Evolutionary conservation across 2,329 filamentous ascomycete genomes (phyloP), one percentile per base, ranked within the genome.

Genomic region (Botryotinia calthae): DNA sequence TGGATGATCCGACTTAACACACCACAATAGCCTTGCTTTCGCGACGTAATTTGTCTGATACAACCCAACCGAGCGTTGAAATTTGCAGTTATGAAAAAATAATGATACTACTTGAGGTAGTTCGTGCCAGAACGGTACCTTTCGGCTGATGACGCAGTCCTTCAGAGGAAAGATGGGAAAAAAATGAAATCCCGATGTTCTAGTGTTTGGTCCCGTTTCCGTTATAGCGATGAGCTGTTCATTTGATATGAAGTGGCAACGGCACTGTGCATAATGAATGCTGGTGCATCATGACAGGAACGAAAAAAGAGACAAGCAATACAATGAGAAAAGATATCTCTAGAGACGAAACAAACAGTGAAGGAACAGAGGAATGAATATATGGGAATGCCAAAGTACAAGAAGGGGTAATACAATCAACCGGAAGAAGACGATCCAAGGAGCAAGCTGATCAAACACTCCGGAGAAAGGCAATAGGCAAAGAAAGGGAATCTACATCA

Each of bases 31-130:
- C 66, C 44, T 54, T 68, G 58, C 31, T 69, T 72, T 62, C 46
- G 62, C 42, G 65, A 72, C 71, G 37, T 54, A 44, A 28, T 28
- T 22, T 51, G 71, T 70, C 51, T 63, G 65, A 72, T 62, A 37
- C 16, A 42, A 56, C 22, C 37, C 25, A 61, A 63, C 44, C 46
- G 58, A 70, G 71, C 46, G 34, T 48, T 46, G 31, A 22, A 51
- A 6, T 44, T 22, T 59, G 22, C 25, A 34, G 34, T 34, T 40
- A 16, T 10, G 18, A 67, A 31, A n/a, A n/a, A 40, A 56, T 25
- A 25, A 28, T 16, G 34, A 44, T 20, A 40, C n/a, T 72, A 48
- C 37, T 67, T 48, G 48, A 31, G 40, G 9, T 16, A 72, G 58
- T 68, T 63, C 25, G 25, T 28, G 44, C 28, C 68, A 70, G 58